Conservation (phyloP, 257 asterid genomes). For the Solanum medicagineum region DNA sequence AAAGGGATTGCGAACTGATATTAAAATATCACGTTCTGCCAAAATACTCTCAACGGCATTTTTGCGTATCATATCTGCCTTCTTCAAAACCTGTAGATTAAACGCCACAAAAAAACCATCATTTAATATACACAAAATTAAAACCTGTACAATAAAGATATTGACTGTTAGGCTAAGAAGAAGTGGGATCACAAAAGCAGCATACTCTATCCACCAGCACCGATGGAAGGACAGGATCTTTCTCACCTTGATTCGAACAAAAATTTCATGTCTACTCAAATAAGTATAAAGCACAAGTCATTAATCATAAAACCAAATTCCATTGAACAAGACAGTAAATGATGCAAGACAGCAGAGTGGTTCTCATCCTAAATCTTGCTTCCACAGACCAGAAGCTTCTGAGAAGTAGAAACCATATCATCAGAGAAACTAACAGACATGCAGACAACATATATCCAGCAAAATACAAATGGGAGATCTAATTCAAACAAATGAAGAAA, state of each 20-base stretch:
- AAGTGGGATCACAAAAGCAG: not conserved
- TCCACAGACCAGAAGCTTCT: not conserved
- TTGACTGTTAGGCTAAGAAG: not conserved
- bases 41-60: slow-evolving; percentile 98
- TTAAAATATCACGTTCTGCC: slow-evolving; percentile 96
- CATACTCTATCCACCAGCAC: not conserved
- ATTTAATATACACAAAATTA: not conserved
- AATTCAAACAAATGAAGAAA: not conserved
- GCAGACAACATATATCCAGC: not conserved
- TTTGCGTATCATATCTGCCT: slow-evolving; percentile 98
- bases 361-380: not conserved
- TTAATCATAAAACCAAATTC: not conserved
- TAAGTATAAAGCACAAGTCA: not conserved
- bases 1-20: slow-evolving; percentile 97
- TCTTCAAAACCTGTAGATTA: slow-evolving; percentile 68
- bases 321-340: not conserved
- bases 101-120: not conserved
- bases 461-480: not conserved
- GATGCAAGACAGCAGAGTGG: not conserved
- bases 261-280: not conserved
- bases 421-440: not conserved
- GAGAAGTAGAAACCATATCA: not conserved
- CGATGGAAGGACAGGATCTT: not conserved
- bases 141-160: not conserved
- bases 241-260: not conserved